These are phyloP conservation scores for Tetrahymena thermophila DNA, from an alignment of 73 alveolate genomes.

Conservation along the genomic window DNA sequence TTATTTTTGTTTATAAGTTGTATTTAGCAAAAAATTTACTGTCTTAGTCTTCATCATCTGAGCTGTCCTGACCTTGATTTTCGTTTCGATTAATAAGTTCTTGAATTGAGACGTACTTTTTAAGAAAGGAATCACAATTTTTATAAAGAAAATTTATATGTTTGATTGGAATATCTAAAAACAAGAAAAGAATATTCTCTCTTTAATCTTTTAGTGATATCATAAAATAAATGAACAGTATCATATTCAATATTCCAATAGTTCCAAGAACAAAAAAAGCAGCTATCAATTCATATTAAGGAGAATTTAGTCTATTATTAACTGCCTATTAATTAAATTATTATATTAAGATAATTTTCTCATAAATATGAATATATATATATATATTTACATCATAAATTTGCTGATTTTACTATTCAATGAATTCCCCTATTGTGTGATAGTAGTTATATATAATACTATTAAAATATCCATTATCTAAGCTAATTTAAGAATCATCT, in stretches of 20 bases:
- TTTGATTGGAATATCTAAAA: not conserved
- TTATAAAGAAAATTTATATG: not conserved
- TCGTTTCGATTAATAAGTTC: not conserved
- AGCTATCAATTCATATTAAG: not conserved
- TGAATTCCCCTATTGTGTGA: not conserved
- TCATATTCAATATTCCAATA: not conserved
- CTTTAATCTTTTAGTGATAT: not conserved
- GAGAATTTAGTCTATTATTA: not conserved
- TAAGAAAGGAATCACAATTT: not conserved
- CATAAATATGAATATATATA: too few species aligned
- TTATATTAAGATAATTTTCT: not conserved
- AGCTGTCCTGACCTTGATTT: not conserved
- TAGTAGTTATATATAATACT: not conserved
- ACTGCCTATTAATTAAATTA: not conserved
- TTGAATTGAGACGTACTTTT: not conserved
- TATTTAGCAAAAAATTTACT: not conserved
- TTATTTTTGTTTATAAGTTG: too few species aligned
- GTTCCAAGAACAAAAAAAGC: not conserved
- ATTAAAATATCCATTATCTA: not conserved
- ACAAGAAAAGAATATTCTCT: not conserved
- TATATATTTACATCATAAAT: not conserved
- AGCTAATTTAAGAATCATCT: not conserved
- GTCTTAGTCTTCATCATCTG: not conserved
- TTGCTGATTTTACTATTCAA: not conserved
- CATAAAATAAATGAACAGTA: not conserved